Conservation (phyloP, 306 rosid genomes). For the Citrullus colocynthis region DNA sequence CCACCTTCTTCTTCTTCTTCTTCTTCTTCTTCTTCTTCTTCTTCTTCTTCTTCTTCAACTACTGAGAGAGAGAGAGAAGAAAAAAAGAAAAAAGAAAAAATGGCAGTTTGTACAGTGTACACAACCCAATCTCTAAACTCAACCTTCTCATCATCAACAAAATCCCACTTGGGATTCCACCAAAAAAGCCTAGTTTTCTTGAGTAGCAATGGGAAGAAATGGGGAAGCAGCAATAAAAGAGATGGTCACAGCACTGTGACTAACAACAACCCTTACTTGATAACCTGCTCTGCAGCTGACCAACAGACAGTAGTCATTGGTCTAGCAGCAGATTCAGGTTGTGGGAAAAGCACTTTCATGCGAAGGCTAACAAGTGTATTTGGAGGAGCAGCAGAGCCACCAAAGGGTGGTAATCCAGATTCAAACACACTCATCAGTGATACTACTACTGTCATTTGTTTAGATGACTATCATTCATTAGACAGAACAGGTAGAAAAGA, state of each 20-base stretch:
- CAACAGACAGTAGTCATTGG: conserved; percentile 88
- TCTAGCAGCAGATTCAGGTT: conserved; percentile 92
- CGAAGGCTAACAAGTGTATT: conserved; percentile 90
- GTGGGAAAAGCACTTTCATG: conserved; percentile 99
- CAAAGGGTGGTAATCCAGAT: conserved; percentile 89
- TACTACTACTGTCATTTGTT: conserved; percentile 90
- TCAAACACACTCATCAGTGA: conserved; percentile 95
- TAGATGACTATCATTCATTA: conserved; percentile 90
- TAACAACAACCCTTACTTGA: conserved; percentile 20
- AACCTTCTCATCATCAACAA: conserved; percentile 49
- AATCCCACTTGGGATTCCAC: conserved; percentile 46
- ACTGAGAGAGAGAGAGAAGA: conserved; percentile 6
- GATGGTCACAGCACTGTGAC: background rate
- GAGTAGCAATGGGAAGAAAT: conserved; percentile 26
- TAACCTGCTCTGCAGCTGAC: conserved; percentile 50
- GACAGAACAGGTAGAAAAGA: conserved; percentile 90
- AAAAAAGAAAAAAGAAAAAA: background rate
- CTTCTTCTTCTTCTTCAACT: conserved; percentile 23
- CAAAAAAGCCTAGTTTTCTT: conserved; percentile 60
- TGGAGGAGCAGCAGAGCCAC: conserved; percentile 94
- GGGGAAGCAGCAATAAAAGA: conserved; percentile 13
- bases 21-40: conserved; percentile 15
- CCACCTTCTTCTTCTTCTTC: conserved; percentile 11
- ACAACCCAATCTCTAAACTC: conserved; percentile 69
- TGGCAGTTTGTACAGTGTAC: conserved; percentile 67